These are phyloP conservation scores for Crithidia bombi DNA, from an alignment of 208 protist species.

Conservation along the genomic window DNA sequence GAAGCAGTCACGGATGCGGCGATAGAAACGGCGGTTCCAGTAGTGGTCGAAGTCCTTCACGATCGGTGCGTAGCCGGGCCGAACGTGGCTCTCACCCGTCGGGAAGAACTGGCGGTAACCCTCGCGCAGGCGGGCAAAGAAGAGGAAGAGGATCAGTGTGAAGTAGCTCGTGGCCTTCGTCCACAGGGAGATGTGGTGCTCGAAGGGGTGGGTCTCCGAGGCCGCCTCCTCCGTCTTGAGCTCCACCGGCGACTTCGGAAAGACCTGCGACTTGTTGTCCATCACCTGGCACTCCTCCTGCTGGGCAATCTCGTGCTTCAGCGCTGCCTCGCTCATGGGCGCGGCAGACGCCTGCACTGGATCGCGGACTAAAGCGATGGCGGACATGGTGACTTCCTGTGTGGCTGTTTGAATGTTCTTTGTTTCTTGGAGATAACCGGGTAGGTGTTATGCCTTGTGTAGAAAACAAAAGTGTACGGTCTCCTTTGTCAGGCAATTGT, in stretches of 20 bases:
- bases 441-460: neutral
- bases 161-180: constrained; percentile 62
- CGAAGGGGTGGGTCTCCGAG: constrained; percentile 29
- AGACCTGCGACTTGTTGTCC: constrained; percentile 32
- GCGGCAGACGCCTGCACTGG: constrained; percentile 15
- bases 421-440: neutral
- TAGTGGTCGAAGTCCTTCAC: constrained; percentile 95
- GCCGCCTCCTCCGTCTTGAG: constrained; percentile 12
- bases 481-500: neutral
- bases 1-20: constrained; percentile 91
- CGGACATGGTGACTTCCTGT: constrained; percentile 19
- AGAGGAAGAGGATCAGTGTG: constrained; percentile 57
- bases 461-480: neutral
- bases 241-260: constrained; percentile 23
- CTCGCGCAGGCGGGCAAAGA: constrained; percentile 60
- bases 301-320: constrained; percentile 30
- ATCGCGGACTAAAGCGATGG: constrained; percentile 21
- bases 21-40: constrained; percentile 94
- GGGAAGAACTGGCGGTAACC: constrained; percentile 63
- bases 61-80: constrained; percentile 94
- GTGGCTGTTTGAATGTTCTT: neutral
- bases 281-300: constrained; percentile 26
- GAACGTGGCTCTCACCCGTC: constrained; percentile 24
- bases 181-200: constrained; percentile 45
- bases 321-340: constrained; percentile 23